Evolutionary conservation across 2,329 filamentous ascomycete genomes (phyloP).

Genomic region (Thermothelomyces thermophilus): DNA sequence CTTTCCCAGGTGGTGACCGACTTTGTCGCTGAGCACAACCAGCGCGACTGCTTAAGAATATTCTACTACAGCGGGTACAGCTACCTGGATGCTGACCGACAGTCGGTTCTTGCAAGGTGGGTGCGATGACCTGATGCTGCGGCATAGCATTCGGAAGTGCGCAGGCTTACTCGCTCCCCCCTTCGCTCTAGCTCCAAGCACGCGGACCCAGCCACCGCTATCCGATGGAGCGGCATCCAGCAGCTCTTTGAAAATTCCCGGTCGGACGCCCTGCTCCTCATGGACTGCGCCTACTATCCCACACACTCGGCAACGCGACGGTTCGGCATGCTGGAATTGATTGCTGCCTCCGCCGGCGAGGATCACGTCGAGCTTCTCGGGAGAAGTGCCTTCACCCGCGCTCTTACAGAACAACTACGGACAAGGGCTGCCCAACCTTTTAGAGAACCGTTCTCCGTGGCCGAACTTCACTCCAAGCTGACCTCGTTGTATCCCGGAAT

Average conservation of each 20-base stretch:
- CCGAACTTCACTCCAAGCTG: slow-evolving; percentile 49
- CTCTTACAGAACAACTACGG: slow-evolving; percentile 44
- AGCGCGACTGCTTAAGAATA: slow-evolving; percentile 51
- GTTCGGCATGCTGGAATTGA: slow-evolving; percentile 48
- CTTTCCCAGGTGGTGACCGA: slow-evolving; percentile 44
- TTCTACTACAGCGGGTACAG: slow-evolving; percentile 53
- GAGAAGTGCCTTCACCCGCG: slow-evolving; percentile 46
- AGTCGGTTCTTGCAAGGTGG: slow-evolving; percentile 54
- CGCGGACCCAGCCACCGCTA: slow-evolving; percentile 38
- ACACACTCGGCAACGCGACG: slow-evolving; percentile 46
- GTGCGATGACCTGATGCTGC: slow-evolving; percentile 9
- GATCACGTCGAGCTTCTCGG: slow-evolving; percentile 43
- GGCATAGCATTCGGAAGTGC: background rate
- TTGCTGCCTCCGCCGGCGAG: slow-evolving; percentile 50
- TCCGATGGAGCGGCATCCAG: slow-evolving; percentile 52
- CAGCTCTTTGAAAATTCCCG: slow-evolving; percentile 49
- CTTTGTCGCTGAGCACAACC: slow-evolving; percentile 48
- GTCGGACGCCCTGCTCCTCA: slow-evolving; percentile 50
- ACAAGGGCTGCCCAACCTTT: slow-evolving; percentile 39
- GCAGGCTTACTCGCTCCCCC: slow-evolving; percentile 18
- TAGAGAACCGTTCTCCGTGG: slow-evolving; percentile 41
- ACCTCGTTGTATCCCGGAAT: slow-evolving; percentile 47
- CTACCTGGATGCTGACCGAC: slow-evolving; percentile 47
- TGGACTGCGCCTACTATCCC: slow-evolving; percentile 54
- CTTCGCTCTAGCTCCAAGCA: slow-evolving; percentile 48